Evolutionary conservation across 352 stramenopile species (phyloP).

Genomic region (Phytophthora hybrid): DNA sequence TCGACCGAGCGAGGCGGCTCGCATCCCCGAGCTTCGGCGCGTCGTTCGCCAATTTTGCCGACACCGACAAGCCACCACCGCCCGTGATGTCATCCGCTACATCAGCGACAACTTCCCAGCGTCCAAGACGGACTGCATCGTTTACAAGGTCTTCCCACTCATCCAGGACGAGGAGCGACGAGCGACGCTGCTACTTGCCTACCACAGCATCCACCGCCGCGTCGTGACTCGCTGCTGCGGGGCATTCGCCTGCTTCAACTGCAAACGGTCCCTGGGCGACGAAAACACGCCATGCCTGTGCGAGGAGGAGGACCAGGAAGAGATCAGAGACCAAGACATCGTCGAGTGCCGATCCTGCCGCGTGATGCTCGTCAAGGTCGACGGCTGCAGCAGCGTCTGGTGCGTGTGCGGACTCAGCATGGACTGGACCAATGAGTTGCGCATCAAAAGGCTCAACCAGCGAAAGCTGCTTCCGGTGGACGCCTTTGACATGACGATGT

Average conservation of each 20-base stretch:
- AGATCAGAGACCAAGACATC: constrained; percentile 32
- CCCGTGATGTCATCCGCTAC: constrained; percentile 27
- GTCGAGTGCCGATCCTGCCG: constrained; percentile 33
- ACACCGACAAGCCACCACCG: constrained; percentile 21
- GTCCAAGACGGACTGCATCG: constrained; percentile 21
- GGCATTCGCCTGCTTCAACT: constrained; percentile 54
- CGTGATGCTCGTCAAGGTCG: constrained; percentile 59
- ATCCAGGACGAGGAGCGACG: constrained; percentile 55
- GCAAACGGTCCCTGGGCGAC: constrained; percentile 45
- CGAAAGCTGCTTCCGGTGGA: constrained; percentile 47
- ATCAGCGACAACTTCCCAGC: constrained; percentile 19
- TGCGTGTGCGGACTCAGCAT: constrained; percentile 48
- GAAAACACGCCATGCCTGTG: constrained; percentile 5
- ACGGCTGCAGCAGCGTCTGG: constrained; percentile 50
- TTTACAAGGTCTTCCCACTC: constrained; percentile 32
- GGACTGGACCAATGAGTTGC: constrained; percentile 39
- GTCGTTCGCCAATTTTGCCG: constrained; percentile 28
- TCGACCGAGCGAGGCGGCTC: constrained; percentile 10
- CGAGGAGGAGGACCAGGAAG: constrained; percentile 23
- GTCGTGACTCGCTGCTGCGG: constrained; percentile 50
- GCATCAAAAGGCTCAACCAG: constrained; percentile 19
- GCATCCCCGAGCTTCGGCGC: constrained; percentile 25
- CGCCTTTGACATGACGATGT: constrained; percentile 38
- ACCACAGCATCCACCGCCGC: constrained; percentile 39
- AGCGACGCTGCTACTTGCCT: constrained; percentile 50